Conservation (phyloP, 768 basidiomycete species). For the Fomitopsis pulvina region DNA sequence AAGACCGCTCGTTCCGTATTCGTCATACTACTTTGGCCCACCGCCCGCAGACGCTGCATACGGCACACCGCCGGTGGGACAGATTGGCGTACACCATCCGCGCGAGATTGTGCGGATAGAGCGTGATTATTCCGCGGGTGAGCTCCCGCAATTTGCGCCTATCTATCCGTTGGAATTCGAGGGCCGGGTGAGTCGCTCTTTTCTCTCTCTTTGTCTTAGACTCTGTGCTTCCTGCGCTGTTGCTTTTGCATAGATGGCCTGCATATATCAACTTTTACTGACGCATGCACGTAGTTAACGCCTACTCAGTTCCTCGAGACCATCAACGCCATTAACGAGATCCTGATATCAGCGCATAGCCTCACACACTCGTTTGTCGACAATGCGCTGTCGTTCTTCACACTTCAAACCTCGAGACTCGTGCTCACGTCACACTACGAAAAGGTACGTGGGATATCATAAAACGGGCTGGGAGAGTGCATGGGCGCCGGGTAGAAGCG, state of each 20-base stretch:
- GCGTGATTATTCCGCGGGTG: slow-evolving; percentile 87
- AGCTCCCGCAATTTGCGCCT: slow-evolving; percentile 84
- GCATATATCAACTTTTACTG: not conserved
- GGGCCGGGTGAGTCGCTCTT: slow-evolving; percentile 63
- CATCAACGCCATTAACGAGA: slow-evolving; percentile 85
- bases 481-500: slow-evolving; percentile 11
- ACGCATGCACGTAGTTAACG: slow-evolving; percentile 55
- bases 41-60: slow-evolving; percentile 73
- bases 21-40: slow-evolving; percentile 80
- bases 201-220: not conserved
- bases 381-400: slow-evolving; percentile 72
- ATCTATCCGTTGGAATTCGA: slow-evolving; percentile 91
- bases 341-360: slow-evolving; percentile 83
- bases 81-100: slow-evolving; percentile 84
- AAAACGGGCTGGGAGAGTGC: no score
- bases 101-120: slow-evolving; percentile 90
- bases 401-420: slow-evolving; percentile 73
- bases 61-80: slow-evolving; percentile 74
- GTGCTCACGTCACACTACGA: slow-evolving; percentile 73
- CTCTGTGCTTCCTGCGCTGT: not conserved
- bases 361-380: slow-evolving; percentile 65
- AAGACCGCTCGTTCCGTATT: slow-evolving; percentile 58
- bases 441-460: no score
- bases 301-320: slow-evolving; percentile 87
- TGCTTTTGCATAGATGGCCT: not conserved